phyloP scores from a whole-genome alignment of 305 asterid species.

The Plantago coronopus region DNA sequence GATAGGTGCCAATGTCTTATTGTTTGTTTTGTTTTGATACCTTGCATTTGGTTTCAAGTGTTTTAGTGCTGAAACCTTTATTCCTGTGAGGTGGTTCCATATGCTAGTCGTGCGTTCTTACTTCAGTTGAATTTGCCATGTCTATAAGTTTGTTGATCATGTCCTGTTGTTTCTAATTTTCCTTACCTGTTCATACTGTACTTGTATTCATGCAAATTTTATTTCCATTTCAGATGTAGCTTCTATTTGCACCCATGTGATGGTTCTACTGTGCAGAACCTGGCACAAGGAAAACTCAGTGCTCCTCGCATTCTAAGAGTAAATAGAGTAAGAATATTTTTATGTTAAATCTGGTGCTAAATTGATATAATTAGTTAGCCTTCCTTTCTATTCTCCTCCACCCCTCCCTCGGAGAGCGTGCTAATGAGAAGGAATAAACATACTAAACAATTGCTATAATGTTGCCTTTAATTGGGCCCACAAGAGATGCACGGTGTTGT shows the following conservation, averaged over 20 bases:
- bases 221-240: constrained; percentile 74
- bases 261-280: constrained; percentile 65
- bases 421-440: background rate
- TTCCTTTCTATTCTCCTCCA: background rate
- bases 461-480: too few relatives aligned
- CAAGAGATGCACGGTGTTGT: too few relatives aligned
- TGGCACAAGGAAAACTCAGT: constrained; percentile 84
- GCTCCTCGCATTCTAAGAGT: constrained; percentile 97
- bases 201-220: constrained; percentile 15
- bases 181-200: background rate
- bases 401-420: too few relatives aligned
- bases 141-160: background rate
- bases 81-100: too few relatives aligned
- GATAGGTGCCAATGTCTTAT: background rate
- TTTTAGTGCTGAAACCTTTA: too few relatives aligned
- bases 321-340: constrained; percentile 62
- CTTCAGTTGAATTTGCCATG: background rate
- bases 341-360: background rate
- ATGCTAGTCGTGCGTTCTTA: too few relatives aligned
- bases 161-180: background rate
- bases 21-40: background rate
- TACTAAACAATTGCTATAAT: too few relatives aligned
- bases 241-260: constrained; percentile 88
- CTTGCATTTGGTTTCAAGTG: too few relatives aligned
- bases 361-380: background rate